phyloP scores from a whole-genome alignment of 2,329 filamentous ascomycete species.

The Leptodontidium sp. region DNA sequence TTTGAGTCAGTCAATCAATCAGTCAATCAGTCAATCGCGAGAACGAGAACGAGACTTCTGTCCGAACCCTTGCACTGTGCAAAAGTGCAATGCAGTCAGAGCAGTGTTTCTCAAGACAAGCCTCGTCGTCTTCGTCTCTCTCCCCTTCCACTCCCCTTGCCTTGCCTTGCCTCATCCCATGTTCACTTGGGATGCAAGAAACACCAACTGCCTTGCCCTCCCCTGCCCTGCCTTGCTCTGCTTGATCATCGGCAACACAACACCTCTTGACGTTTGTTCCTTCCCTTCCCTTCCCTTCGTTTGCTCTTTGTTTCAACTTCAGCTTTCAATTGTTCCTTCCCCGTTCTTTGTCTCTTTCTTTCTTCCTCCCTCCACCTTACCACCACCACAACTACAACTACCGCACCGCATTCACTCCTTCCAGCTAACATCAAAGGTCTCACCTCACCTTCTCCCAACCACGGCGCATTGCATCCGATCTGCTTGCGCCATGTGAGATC shows the following conservation, averaged over 20 bases:
- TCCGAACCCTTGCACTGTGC: not conserved
- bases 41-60: too few species aligned
- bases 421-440: slow-evolving; percentile 20
- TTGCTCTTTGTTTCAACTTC: slow-evolving; percentile 8
- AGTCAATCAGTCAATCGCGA: too few species aligned
- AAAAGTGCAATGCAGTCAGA: too few species aligned
- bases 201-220: slow-evolving; percentile 11
- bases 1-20: not conserved
- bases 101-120: not conserved
- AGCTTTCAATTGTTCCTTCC: not conserved
- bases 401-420: slow-evolving; percentile 7
- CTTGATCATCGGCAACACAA: slow-evolving; percentile 21
- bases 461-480: slow-evolving; percentile 10
- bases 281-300: not conserved
- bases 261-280: not conserved
- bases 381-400: too few species aligned
- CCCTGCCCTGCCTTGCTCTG: slow-evolving; percentile 7
- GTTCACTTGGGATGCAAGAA: slow-evolving; percentile 13
- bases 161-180: slow-evolving; percentile 4
- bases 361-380: too few species aligned
- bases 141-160: not conserved
- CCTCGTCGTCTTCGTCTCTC: not conserved
- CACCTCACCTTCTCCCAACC: not conserved
- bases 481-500: slow-evolving; percentile 26
- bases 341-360: not conserved